These are phyloP conservation scores for Clavispora phyllophila DNA, from an alignment of 805 yeast genomes.

Conservation along the genomic window DNA sequence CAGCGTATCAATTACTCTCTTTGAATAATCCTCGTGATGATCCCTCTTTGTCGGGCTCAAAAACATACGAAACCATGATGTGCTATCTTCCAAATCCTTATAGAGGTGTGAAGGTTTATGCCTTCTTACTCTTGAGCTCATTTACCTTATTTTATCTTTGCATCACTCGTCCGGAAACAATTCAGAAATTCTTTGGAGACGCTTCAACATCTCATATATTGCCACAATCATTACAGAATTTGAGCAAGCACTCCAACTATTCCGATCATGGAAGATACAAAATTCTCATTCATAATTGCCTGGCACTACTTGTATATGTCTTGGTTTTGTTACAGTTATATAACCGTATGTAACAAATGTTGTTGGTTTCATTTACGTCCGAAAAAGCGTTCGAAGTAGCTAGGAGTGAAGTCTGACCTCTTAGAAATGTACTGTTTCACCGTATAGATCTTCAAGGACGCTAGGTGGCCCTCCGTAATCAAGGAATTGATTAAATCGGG, in stretches of 20 bases:
- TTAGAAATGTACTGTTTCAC: constrained; percentile 63
- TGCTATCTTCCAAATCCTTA: constrained; percentile 58
- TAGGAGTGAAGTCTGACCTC: constrained; percentile 64
- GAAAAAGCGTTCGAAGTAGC: constrained; percentile 44
- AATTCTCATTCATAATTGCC: background rate
- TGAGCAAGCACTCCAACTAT: background rate
- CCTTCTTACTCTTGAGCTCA: constrained; percentile 5
- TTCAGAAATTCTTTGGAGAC: background rate
- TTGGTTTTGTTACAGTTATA: constrained; percentile 4
- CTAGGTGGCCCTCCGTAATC: constrained; percentile 75
- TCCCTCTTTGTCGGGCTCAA: constrained; percentile 1
- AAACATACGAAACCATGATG: constrained; percentile 39
- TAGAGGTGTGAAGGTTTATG: constrained; percentile 16
- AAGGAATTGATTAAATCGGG: constrained; percentile 73
- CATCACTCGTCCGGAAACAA: background rate
- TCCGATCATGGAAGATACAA: background rate
- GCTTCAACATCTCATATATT: background rate
- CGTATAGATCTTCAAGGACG: constrained; percentile 55
- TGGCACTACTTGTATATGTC: constrained; percentile 1
- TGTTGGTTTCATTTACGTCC: constrained; percentile 21
- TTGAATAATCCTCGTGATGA: constrained; percentile 43
- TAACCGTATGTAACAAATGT: constrained; percentile 5
- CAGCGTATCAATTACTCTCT: constrained; percentile 83
- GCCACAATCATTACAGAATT: background rate
- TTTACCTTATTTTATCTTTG: constrained; percentile 9